Base-by-base conservation (phyloP, 441 rosid species). In the Eutrema salsugineum region DNA sequence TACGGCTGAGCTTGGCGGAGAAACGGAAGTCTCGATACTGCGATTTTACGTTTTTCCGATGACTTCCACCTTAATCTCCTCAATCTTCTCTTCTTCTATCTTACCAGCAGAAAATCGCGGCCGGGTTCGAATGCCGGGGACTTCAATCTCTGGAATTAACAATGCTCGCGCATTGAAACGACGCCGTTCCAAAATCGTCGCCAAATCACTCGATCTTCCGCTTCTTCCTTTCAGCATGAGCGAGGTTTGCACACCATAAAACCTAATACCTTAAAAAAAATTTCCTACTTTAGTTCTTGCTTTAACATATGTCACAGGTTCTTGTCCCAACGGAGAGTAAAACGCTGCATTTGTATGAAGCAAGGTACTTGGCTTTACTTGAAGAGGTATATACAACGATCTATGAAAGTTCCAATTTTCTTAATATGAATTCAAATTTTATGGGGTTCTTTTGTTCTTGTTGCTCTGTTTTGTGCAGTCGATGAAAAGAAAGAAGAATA, bases 301-400 rank as follows among this genome's bases (percentile, higher is more conserved):
- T 57, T 58, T 38, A 59, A 59, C 64, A 7, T 48, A 15, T 35
- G 10, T 32, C 28, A 17, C 81, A 90, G 96, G 88, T 88, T 64
- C 82, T 90, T 67, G 87, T 90, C 20, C 96, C 93, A 38, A 80
- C 90, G 2, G 96, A 90, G 89, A 85, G 77, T 40, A 90, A 90
- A 81, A 79, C 77, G 14, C 68, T 90, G 77, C 91, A 90, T 83
- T 65, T 88, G 20, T 88, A 85, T 62, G 96, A 90, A 80, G 93
- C 94, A 58, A 82, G 90, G 70, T 88, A 86, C 74, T 70, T 88
- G 71, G 83, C 91, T 68, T 58, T 88, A 72, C 85, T 90, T 54
- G 94, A 90, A 66, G 89, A 90, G 88, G 96, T 76, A 59, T 0
- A 2, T 17, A 58, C 8, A 20, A 64, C 49, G 30, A 8, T 19